Base-by-base conservation (phyloP, 208 protist species). In the Leishmania martiniquensis region DNA sequence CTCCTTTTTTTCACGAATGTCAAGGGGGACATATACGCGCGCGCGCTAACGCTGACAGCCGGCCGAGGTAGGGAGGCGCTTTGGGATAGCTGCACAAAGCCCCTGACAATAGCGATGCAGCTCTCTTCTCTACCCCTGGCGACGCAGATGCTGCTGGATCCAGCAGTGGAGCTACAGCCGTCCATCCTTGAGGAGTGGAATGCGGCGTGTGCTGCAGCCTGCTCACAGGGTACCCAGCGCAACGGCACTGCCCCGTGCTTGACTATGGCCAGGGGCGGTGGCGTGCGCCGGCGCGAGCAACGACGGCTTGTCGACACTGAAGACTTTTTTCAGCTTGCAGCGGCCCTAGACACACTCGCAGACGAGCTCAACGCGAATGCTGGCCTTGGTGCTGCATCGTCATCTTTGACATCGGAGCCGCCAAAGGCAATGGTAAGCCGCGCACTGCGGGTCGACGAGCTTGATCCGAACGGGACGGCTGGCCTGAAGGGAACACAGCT, bases 241-340 rank as follows among this genome's bases (percentile, higher is more conserved):
- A 45, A 15, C n/a, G 54, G 32, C 44, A 55, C 25, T 55, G 25
- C 32, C 15, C 10, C 42, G 4, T 44, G 34, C n/a, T 34, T 45
- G 17, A 51, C 29, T 12, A 63, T 51, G 17, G 39, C 5, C 13
- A 63, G n/a, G 13, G 29, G 20, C 59, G 25, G 57, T 54, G 32
- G 13, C 22, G 1, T 37, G 73, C 76, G n/a, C 1, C 81, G 65
- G 10, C 68, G 71, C 3, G 51, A 75, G 12, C 22, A 34, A 20
- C 74, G 60, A 49, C 79, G 67, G 60, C 55, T 70, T 45, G 54
- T 77, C 68, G 74, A 78, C 73, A 84, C 77, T 17, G 87, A 89
- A 29, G 83, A 92, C 65, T 95, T 95, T 45, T 90, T 93, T 65
- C 60, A 68, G 0, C 47, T 95, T 2, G 83, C 89, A 13, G 80